Base-by-base conservation (phyloP, 495 filamentous ascomycete species). In the Recurvomyces mirabilis region DNA sequence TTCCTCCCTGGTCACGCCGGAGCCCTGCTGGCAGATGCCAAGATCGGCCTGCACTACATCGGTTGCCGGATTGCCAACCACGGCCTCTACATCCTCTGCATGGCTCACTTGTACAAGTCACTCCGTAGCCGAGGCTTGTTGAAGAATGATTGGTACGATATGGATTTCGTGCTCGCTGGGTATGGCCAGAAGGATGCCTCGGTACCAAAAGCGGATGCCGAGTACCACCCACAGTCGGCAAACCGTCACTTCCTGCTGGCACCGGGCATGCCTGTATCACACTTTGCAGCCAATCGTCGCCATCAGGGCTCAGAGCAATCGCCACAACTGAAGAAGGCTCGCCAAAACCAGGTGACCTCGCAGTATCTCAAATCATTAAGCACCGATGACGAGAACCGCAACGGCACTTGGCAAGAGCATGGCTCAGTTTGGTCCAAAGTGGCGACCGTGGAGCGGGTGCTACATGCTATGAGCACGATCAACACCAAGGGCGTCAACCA, bases 81-180 rank as follows among this genome's bases (percentile, higher is more conserved):
- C 29, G 5, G 28, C 25, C 23, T 18, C 29, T 43, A 32, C 40
- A 20, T 43, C 25, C 29, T 43, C 2, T 18, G 18, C 3, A 31
- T 43, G 25, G 40, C 29, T 4, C 38, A 41, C 17, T 24, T 41
- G 15, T 41, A 41, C 24, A 41, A 41, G 17, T 13, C 4, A 13
- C 38, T 41, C 12, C 23, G 38, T 7, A n/a, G 17, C 9, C 4
- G 4, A 13, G 38, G 38, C 7, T 3, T 28, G 18, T 18, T 43
- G 9, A 28, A 43, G 11, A 12, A 7, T n/a, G 40, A 43, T 5
- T 43, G 40, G 40, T 29, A 43, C 24, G 40, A 43, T 33, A 43
- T 43, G 40, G 40, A 43, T 13, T 4, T 43, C 5, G 28, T 28
- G 4, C 26, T 43, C n/a, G 40, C 26, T 10, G 15, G 26, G 5